A percentile compares a stretch with the other conserved stretches of the same genome.
Evolutionary conservation across 176 grass and related monocot genomes (phyloP).

Genomic region (Carex pumila): DNA sequence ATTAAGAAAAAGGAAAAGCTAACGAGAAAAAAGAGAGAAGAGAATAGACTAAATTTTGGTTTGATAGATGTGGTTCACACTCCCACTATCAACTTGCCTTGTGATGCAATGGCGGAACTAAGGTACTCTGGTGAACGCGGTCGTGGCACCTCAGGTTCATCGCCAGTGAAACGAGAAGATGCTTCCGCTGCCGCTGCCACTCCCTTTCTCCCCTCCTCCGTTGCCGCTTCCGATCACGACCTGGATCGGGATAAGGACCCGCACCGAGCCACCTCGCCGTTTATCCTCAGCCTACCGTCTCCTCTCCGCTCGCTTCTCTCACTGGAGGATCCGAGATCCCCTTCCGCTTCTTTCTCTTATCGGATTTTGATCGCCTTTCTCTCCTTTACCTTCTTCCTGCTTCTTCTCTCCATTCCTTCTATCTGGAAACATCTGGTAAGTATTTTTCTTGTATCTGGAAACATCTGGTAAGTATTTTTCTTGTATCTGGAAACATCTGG

Average conservation of each 20-base stretch:
- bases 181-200: constrained; percentile 21
- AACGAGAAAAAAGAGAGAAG: background rate
- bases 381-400: constrained; percentile 35
- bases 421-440: constrained; percentile 79
- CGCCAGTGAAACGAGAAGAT: constrained; percentile 51
- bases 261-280: constrained; percentile 31
- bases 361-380: constrained; percentile 61
- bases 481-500: background rate
- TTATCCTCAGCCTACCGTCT: constrained; percentile 36
- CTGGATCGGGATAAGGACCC: constrained; percentile 44
- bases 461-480: constrained; percentile 50
- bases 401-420: constrained; percentile 48
- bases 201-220: constrained; percentile 43
- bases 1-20: background rate
- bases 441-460: constrained; percentile 35
- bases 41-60: background rate
- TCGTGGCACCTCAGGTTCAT: constrained; percentile 38
- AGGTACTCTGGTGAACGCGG: constrained; percentile 54
- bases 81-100: background rate
- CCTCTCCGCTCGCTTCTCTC: constrained; percentile 57
- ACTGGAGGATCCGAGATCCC: constrained; percentile 58
- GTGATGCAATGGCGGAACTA: constrained; percentile 66
- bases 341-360: constrained; percentile 44
- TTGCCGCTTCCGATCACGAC: constrained; percentile 27
- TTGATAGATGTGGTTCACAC: background rate